phyloP scores from a whole-genome alignment of 305 asterid genomes.

The Euphrasia arctica region DNA sequence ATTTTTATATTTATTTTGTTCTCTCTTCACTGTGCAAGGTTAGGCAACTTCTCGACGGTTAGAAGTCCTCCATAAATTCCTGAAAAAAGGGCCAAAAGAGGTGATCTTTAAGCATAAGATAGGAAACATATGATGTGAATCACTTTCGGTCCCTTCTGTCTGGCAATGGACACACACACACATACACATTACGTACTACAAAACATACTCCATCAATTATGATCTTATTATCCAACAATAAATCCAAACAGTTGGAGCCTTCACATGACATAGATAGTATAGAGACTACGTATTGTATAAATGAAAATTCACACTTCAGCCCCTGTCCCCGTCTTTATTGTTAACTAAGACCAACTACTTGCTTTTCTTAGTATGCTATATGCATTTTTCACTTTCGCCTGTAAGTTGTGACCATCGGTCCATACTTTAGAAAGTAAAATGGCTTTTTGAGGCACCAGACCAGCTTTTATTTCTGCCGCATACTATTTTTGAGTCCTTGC shows the following conservation, averaged over 20 bases:
- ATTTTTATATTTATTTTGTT: slow-evolving; percentile 14
- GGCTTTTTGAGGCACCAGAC: slow-evolving; percentile 5
- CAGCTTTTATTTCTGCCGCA: slow-evolving; percentile 19
- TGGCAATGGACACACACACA: slow-evolving; percentile 27
- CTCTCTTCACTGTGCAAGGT: slow-evolving; percentile 36
- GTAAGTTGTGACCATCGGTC: slow-evolving; percentile 12
- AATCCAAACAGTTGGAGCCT: slow-evolving; percentile 40
- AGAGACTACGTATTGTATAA: slow-evolving; percentile 14
- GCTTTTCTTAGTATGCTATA: slow-evolving; percentile 24
- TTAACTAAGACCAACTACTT: slow-evolving; percentile 27
- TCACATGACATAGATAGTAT: slow-evolving; percentile 28
- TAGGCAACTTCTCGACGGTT: slow-evolving; percentile 46
- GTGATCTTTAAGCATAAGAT: slow-evolving; percentile 19
- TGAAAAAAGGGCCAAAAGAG: slow-evolving; percentile 27
- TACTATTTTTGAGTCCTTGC: slow-evolving; percentile 9
- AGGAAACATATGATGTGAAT: slow-evolving; percentile 35
- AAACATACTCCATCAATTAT: slow-evolving; percentile 24
- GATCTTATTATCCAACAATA: slow-evolving; percentile 25
- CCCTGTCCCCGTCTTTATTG: slow-evolving; percentile 35
- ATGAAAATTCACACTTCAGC: slow-evolving; percentile 21
- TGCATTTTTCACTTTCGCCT: slow-evolving; percentile 5
- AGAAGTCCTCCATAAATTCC: slow-evolving; percentile 40
- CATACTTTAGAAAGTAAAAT: slow-evolving; percentile 10
- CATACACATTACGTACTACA: slow-evolving; percentile 27
- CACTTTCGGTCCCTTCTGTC: slow-evolving; percentile 40